Evolutionary conservation across 768 basidiomycete genomes (phyloP).

Genomic region (Termitomyces bulborhizus): DNA sequence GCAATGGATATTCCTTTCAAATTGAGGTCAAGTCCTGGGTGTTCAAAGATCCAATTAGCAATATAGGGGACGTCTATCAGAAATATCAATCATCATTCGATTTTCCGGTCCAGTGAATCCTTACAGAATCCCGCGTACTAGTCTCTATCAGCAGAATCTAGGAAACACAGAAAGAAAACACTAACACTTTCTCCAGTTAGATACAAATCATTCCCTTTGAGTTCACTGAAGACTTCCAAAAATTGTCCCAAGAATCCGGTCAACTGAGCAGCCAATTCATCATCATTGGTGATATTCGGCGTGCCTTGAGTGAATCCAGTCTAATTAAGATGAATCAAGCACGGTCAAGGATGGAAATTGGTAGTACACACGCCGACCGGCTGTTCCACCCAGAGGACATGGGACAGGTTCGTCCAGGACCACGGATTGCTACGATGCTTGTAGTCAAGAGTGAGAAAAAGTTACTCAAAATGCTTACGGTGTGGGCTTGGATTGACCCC

Average conservation of each 20-base stretch:
- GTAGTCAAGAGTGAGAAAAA: background rate
- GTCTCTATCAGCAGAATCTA: background rate
- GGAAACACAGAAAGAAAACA: background rate
- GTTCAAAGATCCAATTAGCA: slow-evolving; percentile 64
- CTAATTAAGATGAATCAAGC: slow-evolving; percentile 9
- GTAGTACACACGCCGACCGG: slow-evolving; percentile 48
- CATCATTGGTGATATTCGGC: slow-evolving; percentile 54
- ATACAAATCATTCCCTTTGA: slow-evolving; percentile 64
- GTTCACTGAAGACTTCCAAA: slow-evolving; percentile 55
- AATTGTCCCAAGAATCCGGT: slow-evolving; percentile 60
- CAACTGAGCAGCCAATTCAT: slow-evolving; percentile 46
- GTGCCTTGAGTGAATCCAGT: slow-evolving; percentile 68
- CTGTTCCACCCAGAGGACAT: slow-evolving; percentile 65
- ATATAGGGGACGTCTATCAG: slow-evolving; percentile 42
- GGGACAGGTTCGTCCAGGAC: slow-evolving; percentile 69
- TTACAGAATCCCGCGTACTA: slow-evolving; percentile 68
- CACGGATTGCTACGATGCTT: slow-evolving; percentile 40
- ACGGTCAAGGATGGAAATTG: background rate
- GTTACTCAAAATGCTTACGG: slow-evolving; percentile 15
- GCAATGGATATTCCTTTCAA: slow-evolving; percentile 63
- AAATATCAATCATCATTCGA: background rate
- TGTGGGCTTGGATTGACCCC: slow-evolving; percentile 37
- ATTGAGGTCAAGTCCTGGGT: slow-evolving; percentile 46
- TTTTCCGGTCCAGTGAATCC: slow-evolving; percentile 15
- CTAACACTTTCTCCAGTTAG: slow-evolving; percentile 64